Evolutionary conservation across 371 early-diverging fungal genomes (phyloP).

Genomic region (Mucor piriformis): DNA sequence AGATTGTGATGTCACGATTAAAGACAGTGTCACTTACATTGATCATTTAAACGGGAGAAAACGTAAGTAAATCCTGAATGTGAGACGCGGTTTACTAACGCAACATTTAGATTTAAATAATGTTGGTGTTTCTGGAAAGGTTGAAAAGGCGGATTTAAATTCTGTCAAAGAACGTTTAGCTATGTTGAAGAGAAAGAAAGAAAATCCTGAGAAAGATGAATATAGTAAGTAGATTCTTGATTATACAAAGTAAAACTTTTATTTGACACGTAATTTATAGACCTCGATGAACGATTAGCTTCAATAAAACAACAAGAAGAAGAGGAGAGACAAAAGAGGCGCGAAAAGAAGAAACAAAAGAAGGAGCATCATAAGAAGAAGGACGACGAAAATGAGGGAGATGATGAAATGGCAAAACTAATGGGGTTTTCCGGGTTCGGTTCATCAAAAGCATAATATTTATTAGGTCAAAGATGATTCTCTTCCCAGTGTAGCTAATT

Average conservation of each 20-base stretch:
- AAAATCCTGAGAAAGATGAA: slow-evolving; percentile 50
- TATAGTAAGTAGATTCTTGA: slow-evolving; percentile 44
- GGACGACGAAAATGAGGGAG: slow-evolving; percentile 29
- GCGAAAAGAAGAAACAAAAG: slow-evolving; percentile 57
- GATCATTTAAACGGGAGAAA: slow-evolving; percentile 92
- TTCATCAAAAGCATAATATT: slow-evolving; percentile 37
- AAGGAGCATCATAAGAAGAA: slow-evolving; percentile 50
- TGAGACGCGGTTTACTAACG: too few relatives aligned
- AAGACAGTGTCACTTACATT: slow-evolving; percentile 84
- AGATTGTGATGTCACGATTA: slow-evolving; percentile 83
- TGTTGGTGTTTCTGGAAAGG: slow-evolving; percentile 78
- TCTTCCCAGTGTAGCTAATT: slow-evolving; percentile 71
- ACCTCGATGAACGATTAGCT: slow-evolving; percentile 59
- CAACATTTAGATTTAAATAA: slow-evolving; percentile 42
- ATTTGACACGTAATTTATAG: slow-evolving; percentile 23
- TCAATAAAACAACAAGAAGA: slow-evolving; percentile 52
- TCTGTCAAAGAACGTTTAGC: slow-evolving; percentile 61
- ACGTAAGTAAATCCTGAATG: slow-evolving; percentile 62
- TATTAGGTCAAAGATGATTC: slow-evolving; percentile 26
- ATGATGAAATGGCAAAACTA: slow-evolving; percentile 53
- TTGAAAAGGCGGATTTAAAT: slow-evolving; percentile 61
- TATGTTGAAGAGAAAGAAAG: slow-evolving; percentile 59
- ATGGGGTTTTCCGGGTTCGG: slow-evolving; percentile 59
- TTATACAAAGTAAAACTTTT: not conserved
- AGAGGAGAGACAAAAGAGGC: slow-evolving; percentile 50